Evolutionary conservation across 768 basidiomycete genomes (phyloP), one percentile per base, ranked within the genome.

Genomic region (Pholiota conissans): DNA sequence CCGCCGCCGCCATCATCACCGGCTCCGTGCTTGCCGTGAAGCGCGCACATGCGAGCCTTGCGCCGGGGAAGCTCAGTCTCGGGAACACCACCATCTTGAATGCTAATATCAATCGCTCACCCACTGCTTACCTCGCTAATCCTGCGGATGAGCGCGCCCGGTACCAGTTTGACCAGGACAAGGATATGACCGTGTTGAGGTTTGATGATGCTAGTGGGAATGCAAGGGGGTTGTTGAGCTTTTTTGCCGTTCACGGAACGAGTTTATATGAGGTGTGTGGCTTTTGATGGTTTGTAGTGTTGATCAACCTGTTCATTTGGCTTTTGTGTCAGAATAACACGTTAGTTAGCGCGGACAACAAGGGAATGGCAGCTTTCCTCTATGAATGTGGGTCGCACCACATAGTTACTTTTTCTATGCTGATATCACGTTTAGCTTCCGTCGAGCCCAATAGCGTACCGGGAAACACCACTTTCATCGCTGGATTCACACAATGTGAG

Each of bases 361-460:
- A 93, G 69, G 91, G 91, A 37, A 91, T 92, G 89, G 89, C 90
- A 3, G 89, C 89, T 7, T 87, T 82, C 69, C 67, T 91, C 16
- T 93, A 90, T 59, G 91, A 92, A 78, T 73, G 87, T 87, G 57
- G 49, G 79, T 55, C 1, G 14, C 13, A 28, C 3, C 26, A 55
- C 52, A 32, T 16, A 22, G 8, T 27, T 22, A n/a, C 27, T 10
- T 49, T 54, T 16, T 49, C 52, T 24, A n/a, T 22, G 50, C 39
- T 47, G 35, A 40, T 26, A 28, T 34, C n/a, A 20, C 28, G 37
- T 28, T 32, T 48, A 90, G 86, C 85, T 18, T 79, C 76, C 52
- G 77, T 84, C 0, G 88, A 91, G 65, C 89, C 90, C 3, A 67
- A 76, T 49, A 60, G 83, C 0, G 78, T 83, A 78, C 91, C 91